Evolutionary conservation across 352 stramenopile genomes (phyloP), one percentile per base, ranked within the genome.

Genomic region (Aphanomyces euteiches): DNA sequence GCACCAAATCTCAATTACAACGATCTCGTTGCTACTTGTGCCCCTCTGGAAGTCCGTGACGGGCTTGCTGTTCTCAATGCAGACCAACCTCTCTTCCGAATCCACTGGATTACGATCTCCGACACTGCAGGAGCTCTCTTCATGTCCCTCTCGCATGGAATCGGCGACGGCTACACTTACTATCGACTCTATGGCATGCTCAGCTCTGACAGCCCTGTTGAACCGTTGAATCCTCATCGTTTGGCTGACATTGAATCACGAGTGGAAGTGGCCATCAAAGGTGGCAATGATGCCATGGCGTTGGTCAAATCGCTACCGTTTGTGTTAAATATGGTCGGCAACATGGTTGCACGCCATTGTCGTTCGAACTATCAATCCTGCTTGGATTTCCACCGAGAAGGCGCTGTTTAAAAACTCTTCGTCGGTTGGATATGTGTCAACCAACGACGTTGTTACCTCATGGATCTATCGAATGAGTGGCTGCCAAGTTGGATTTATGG

Each of bases 161-260:
- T 73, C 8, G 79, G 78, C 56, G 78, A 84, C 59, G 74, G 59
- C n/a, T 63, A 80, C 48, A 82, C 77, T 5, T 83, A 78, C 66
- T 83, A 83, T 47, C 67, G 63, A 66, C 38, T 85, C 19, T 76
- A 74, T 37, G 66, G 78, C 38, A 85, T 85, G 79, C 53, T 85
- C 2, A 54, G 72, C 64, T 48, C 38, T 34, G 43, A 56, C 36
- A 38, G 5, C 17, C 28, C 56, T 0, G 73, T 78, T 17, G 47
- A 56, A 39, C 37, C 47, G 36, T 47, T 84, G 50, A 74, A 72
- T 60, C 75, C 77, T 6, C 66, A 53, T 17, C 43, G 78, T 37
- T 34, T 69, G n/a, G 17, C 48, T 28, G 38, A 73, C 13, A 78
- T 81, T 77, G 17, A 69, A 69, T 15, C 68, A 37, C 39, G 69